phyloP scores from a whole-genome alignment of 768 basidiomycete species.

The Lactifluus rugatus region DNA sequence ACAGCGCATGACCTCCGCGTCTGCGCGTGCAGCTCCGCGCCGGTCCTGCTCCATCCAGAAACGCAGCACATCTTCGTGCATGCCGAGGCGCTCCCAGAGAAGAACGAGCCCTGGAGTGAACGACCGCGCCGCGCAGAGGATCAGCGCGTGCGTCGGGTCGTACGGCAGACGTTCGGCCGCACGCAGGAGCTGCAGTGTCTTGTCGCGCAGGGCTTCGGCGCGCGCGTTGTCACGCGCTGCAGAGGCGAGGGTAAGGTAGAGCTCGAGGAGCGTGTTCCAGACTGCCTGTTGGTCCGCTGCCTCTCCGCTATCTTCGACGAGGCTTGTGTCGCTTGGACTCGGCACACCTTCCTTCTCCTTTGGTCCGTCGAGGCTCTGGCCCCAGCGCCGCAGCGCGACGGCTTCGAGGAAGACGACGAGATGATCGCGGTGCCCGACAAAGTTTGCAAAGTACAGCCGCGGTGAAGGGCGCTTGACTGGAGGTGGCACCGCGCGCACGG shows the following conservation, averaged over 20 bases:
- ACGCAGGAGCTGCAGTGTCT: slow-evolving; percentile 64
- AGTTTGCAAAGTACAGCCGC: slow-evolving; percentile 84
- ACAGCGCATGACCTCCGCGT: slow-evolving; percentile 48
- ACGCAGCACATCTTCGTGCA: slow-evolving; percentile 91
- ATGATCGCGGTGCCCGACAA: slow-evolving; percentile 76
- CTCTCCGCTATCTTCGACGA: slow-evolving; percentile 28
- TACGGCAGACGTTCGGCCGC: slow-evolving; percentile 51
- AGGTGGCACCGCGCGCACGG: slow-evolving; percentile 14
- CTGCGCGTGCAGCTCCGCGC: slow-evolving; percentile 32
- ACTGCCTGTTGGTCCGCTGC: slow-evolving; percentile 67
- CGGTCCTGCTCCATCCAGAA: slow-evolving; percentile 80
- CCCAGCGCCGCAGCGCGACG: slow-evolving; percentile 73
- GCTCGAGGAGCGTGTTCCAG: slow-evolving; percentile 93
- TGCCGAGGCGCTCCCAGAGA: slow-evolving; percentile 88
- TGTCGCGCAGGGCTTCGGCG: slow-evolving; percentile 35
- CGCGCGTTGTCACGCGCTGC: slow-evolving; percentile 20
- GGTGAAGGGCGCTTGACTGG: slow-evolving; percentile 61
- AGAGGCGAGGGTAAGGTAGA: slow-evolving; percentile 65
- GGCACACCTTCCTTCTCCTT: slow-evolving; percentile 19
- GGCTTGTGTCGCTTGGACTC: slow-evolving; percentile 11
- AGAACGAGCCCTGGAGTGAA: slow-evolving; percentile 82
- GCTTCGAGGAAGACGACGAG: slow-evolving; percentile 86
- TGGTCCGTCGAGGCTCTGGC: slow-evolving; percentile 48
- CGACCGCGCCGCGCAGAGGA: slow-evolving; percentile 76
- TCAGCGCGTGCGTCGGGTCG: slow-evolving; percentile 87